Base-by-base conservation (phyloP, 1,284 basidiomycete species). In the Austroboletus novae-zelandiae region DNA sequence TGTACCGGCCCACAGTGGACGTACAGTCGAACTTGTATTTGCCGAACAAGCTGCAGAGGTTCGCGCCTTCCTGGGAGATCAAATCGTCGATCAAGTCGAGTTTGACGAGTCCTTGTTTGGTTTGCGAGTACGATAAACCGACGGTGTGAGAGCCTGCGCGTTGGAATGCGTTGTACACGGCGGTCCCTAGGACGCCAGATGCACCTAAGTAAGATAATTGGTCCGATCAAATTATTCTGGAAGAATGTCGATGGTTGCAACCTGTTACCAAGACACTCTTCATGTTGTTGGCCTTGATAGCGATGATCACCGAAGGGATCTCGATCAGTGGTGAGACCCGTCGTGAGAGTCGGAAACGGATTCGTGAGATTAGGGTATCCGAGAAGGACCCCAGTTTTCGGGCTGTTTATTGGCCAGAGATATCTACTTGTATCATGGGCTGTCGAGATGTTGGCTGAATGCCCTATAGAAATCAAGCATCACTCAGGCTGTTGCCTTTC, bases 121-220 rank as follows among this genome's bases (percentile, higher is more conserved):
- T 65, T 48, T 84, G 79, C 14, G 86, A 81, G 66, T 83, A 72
- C 10, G 86, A 83, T 13, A 91, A 74, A 3, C 84, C 83, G 40
- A 84, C 67, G 18, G 84, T 76, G 49, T 76, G 69, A 53, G 72
- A 65, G 15, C 61, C 65, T 10, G 66, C 64, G 36, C 68, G 52
- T 31, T 69, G 72, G 71, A 89, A 89, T 6, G 85, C 82, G 34
- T 71, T 64, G 61, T 79, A 79, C 7, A 90, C 76, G 6, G 85
- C 84, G 10, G 79, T 74, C 11, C 89, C 89, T 10, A 91, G 76
- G 14, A 91, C 77, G 31, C 89, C 89, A 34, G 89, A 90, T 54
- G 89, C 89, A 55, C 89, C 89, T 88, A 15, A 27, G 18, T 18
- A 32, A 30, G 39, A 36, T 27, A 5, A 40, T 52, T 29, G 18